phyloP scores from a whole-genome alignment of 441 rosid genomes.

The Viola pubescens region DNA sequence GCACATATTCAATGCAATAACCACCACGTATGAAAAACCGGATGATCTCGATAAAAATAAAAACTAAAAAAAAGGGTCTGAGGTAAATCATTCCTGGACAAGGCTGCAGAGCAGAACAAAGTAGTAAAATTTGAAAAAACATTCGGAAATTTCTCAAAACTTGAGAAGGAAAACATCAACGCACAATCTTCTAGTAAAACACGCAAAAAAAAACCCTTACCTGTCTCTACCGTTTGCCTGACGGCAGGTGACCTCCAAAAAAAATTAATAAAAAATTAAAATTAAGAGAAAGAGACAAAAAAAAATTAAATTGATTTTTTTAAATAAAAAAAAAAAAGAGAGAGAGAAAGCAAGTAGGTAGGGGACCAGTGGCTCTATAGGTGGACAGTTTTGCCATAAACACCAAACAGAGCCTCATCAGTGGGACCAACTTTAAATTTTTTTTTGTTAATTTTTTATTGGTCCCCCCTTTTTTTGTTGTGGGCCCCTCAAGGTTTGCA shows the following conservation, averaged over 20 bases:
- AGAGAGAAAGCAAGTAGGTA: conserved; percentile 17
- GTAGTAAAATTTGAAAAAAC: too few species aligned
- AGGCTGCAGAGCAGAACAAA: too few species aligned
- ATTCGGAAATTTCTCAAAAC: too few species aligned
- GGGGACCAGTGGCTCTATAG: conserved; percentile 47
- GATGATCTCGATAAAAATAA: too few species aligned
- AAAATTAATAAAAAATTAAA: too few species aligned
- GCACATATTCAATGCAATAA: too few species aligned
- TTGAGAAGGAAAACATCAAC: too few species aligned
- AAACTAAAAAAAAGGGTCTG: too few species aligned
- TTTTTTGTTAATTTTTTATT: neutral
- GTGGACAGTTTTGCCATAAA: conserved; percentile 38
- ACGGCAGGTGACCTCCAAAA: conserved; percentile 14
- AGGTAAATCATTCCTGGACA: too few species aligned
- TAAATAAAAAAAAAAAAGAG: conserved; percentile 11
- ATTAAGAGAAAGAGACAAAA: neutral
- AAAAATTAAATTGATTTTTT: neutral
- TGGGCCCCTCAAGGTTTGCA: conserved; percentile 30
- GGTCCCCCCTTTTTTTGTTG: conserved; percentile 4
- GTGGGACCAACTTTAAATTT: conserved; percentile 6
- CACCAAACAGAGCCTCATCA: conserved; percentile 13
- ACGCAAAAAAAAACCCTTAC: neutral
- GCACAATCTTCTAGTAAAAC: too few species aligned
- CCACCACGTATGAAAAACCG: too few species aligned
- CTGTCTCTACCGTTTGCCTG: conserved; percentile 11